Evolutionary conservation across 2,329 filamentous ascomycete species (phyloP).

Genomic region (Trichoderma lentiforme): DNA sequence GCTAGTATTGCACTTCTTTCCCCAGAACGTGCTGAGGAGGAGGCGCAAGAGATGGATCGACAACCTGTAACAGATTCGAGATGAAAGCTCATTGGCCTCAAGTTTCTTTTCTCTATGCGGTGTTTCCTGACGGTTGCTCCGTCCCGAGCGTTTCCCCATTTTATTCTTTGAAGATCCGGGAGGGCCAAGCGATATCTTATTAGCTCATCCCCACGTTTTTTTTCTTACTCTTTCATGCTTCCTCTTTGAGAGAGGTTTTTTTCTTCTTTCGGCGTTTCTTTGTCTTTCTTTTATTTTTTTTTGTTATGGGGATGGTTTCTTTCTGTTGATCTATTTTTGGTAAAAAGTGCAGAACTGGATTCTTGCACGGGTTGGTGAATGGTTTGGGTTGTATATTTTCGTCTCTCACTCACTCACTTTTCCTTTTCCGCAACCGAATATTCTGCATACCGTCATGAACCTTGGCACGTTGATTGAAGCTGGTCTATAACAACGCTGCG

Average conservation of each 20-base stretch:
- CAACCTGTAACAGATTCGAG: background rate
- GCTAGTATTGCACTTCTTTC: background rate
- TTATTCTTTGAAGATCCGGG: conserved; percentile 5
- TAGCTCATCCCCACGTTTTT: conserved; percentile 17
- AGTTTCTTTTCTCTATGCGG: background rate
- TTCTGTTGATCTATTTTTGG: background rate
- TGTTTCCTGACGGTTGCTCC: background rate
- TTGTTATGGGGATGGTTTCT: background rate
- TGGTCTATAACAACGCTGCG: background rate
- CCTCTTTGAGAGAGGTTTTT: conserved; percentile 2
- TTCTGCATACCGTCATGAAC: background rate
- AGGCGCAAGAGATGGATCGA: conserved; percentile 10
- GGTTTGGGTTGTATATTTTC: background rate
- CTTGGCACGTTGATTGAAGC: background rate
- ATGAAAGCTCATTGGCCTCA: background rate
- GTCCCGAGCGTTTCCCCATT: background rate
- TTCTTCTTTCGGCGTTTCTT: background rate
- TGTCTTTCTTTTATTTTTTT: background rate
- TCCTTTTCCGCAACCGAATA: background rate
- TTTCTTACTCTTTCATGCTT: conserved; percentile 22
- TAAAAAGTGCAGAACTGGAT: background rate
- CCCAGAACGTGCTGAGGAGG: background rate
- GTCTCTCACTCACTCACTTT: background rate
- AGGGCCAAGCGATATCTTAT: background rate
- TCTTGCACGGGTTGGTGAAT: background rate